A percentile compares a stretch with the other conserved stretches of the same genome.
phyloP scores from a whole-genome alignment of 163 green algal species.

The Chlorella variabilis region DNA sequence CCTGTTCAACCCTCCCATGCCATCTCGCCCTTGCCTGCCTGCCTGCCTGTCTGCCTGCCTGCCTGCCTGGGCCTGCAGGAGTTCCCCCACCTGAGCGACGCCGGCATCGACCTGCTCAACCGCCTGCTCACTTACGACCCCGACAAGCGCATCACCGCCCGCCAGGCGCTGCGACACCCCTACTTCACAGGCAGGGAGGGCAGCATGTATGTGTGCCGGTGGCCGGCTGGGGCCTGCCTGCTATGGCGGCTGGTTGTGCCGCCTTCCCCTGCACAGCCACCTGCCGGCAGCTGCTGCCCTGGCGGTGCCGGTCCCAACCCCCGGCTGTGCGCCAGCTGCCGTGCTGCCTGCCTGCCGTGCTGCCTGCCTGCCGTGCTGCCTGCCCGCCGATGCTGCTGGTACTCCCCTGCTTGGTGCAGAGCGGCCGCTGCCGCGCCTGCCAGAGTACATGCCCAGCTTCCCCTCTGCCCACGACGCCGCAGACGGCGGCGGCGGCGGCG shows the following conservation, averaged over 20 bases:
- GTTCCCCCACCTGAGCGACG: slow-evolving; percentile 43
- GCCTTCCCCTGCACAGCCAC: too few species aligned
- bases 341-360: neutral
- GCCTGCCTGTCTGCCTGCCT: neutral
- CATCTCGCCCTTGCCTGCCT: neutral
- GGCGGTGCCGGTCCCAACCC: too few species aligned
- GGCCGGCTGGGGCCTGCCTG: too few species aligned
- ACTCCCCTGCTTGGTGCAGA: slow-evolving; percentile 35
- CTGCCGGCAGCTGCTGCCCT: too few species aligned
- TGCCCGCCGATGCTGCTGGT: too few species aligned
- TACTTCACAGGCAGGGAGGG: slow-evolving; percentile 50
- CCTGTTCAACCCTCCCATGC: neutral
- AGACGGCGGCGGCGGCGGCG: neutral
- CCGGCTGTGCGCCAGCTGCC: too few species aligned
- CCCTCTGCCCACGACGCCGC: slow-evolving; percentile 59
- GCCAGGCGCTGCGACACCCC: slow-evolving; percentile 58
- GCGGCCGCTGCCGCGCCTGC: slow-evolving; percentile 58
- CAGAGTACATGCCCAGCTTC: slow-evolving; percentile 67
- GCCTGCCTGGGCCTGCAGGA: slow-evolving; percentile 9
- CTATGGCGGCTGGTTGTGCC: too few species aligned
- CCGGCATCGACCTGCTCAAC: slow-evolving; percentile 64
- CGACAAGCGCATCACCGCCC: slow-evolving; percentile 56
- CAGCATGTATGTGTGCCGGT: too few species aligned
- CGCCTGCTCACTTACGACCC: slow-evolving; percentile 69
- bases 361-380: neutral